Evolutionary conservation across 2,329 filamentous ascomycete species (phyloP), one percentile per base, ranked within the genome.

Genomic region (Colletotrichum australisinense): DNA sequence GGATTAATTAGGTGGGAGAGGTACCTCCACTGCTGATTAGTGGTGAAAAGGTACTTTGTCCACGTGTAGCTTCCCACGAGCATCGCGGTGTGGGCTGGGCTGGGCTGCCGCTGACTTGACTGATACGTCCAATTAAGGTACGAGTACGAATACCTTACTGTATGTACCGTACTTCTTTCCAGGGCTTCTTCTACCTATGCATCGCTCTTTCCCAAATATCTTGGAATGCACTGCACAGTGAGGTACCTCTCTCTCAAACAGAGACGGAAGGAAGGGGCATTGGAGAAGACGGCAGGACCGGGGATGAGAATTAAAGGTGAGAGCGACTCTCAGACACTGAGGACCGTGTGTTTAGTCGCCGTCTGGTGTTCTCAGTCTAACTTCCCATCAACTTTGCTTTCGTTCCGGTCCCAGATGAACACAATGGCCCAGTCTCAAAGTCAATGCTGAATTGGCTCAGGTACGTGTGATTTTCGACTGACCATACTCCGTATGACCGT

Each of bases 101-200:
- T 63, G 65, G 58, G 69, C 69, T 62, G 64, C 57, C 57, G 57
- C 69, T 46, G 63, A 63, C 56, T 57, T 55, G 52, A 28, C 22
- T 63, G 52, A 57, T 69, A 72, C 52, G 69, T 72, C 52, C 69
- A 72, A 72, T 69, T 72, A 72, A 72, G 69, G 69, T 72, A 52
- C 59, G 49, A 42, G 69, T 63, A 59, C 64, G 57, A n/a, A 11
- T 22, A 35, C 32, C 32, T 35, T 35, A 12, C 32, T 35, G 32
- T 35, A 49, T 19, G 19, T 49, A 49, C 42, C 9, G 32, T 62
- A 32, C 30, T 35, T 4, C 7, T n/a, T 46, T 14, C 38, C 38
- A 12, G 26, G 59, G n/a, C 42, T 26, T 24, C 11, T 11, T 28
- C 53, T 12, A 32, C 30, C 11, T 26, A 19, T 42, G 38, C 63